phyloP scores from a whole-genome alignment of 2,329 filamentous ascomycete species.

The Trichoderma sp. region DNA sequence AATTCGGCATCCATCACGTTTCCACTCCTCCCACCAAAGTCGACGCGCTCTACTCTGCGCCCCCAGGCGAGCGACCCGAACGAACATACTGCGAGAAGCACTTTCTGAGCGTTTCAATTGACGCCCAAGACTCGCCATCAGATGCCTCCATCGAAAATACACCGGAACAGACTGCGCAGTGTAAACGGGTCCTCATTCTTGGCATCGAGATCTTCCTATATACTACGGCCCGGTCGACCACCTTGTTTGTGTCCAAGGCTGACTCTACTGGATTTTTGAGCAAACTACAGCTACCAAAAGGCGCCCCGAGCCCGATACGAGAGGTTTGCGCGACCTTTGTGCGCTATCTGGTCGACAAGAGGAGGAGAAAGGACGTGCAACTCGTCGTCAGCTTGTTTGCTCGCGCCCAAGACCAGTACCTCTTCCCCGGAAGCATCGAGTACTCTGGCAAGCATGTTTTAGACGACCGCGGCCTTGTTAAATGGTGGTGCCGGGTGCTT shows the following conservation, averaged over 20 bases:
- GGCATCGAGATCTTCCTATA: slow-evolving; percentile 89
- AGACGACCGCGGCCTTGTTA: slow-evolving; percentile 84
- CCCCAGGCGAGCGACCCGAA: slow-evolving; percentile 70
- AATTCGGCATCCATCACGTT: slow-evolving; percentile 78
- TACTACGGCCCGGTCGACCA: slow-evolving; percentile 76
- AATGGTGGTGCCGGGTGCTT: slow-evolving; percentile 92
- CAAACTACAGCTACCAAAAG: slow-evolving; percentile 62
- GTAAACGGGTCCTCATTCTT: slow-evolving; percentile 64
- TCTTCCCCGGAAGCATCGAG: slow-evolving; percentile 89
- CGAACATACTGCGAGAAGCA: slow-evolving; percentile 86
- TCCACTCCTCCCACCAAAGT: slow-evolving; percentile 79
- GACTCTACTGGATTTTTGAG: slow-evolving; percentile 90
- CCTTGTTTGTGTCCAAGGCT: slow-evolving; percentile 93
- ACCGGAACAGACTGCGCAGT: slow-evolving; percentile 22
- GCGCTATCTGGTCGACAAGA: slow-evolving; percentile 68
- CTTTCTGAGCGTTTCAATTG: slow-evolving; percentile 60
- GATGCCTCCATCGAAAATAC: slow-evolving; percentile 29
- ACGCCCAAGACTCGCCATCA: slow-evolving; percentile 30
- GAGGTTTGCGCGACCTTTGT: slow-evolving; percentile 75
- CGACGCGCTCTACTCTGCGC: slow-evolving; percentile 75
- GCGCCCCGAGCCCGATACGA: slow-evolving; percentile 72
- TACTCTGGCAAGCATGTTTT: slow-evolving; percentile 86
- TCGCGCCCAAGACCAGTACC: slow-evolving; percentile 86
- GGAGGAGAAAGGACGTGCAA: slow-evolving; percentile 64
- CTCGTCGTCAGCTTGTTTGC: slow-evolving; percentile 89